Evolutionary conservation across 352 stramenopile genomes (phyloP), one percentile per base, ranked within the genome.

Genomic region (Globisporangium canariense): DNA sequence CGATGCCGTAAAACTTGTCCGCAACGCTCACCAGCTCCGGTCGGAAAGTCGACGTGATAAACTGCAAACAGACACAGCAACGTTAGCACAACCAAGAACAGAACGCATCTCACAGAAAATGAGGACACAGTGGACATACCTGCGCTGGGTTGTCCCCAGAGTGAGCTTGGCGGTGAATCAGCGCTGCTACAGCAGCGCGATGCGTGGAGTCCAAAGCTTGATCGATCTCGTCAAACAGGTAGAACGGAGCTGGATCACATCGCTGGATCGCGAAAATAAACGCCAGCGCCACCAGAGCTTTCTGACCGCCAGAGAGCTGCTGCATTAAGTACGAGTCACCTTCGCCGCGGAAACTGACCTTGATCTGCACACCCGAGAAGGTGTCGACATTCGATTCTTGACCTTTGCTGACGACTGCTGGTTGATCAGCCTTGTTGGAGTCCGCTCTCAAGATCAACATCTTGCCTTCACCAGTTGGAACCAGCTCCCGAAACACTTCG

Each of bases 201-300:
- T 99, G 97, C 22, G 94, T 99, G n/a, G 94, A 96, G 77, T 99
- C 98, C n/a, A 99, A 78, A 18, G 98, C 98, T 79, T 99, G 96
- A 69, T 99, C 98, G 51, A 99, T 97, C 70, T 99, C 98, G 75
- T 99, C 98, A 74, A 99, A 99, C 38, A 99, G 86, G 73, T 99
- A 99, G 78, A 99, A 99, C 7, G 98, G 98, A 47, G 98, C 97
- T 59, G 98, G 98, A 70, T 99, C 97, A 64, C 97, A 99, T 40
- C 97, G 89, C 73, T 98, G 91, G 59, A 99, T 99, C 4, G 98
- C 97, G 76, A 99, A 99, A 65, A 99, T 99, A 65, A 99, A 97
- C n/a, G 97, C 97, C 40, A 99, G 83, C 4, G 98, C 97, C 14
- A 99, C 97, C 43, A 99, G 81, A 2, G 98, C 96, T 72, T 99